These are phyloP conservation scores for Trametopsis cervina DNA, from an alignment of 768 basidiomycete species.

Conservation along the genomic window DNA sequence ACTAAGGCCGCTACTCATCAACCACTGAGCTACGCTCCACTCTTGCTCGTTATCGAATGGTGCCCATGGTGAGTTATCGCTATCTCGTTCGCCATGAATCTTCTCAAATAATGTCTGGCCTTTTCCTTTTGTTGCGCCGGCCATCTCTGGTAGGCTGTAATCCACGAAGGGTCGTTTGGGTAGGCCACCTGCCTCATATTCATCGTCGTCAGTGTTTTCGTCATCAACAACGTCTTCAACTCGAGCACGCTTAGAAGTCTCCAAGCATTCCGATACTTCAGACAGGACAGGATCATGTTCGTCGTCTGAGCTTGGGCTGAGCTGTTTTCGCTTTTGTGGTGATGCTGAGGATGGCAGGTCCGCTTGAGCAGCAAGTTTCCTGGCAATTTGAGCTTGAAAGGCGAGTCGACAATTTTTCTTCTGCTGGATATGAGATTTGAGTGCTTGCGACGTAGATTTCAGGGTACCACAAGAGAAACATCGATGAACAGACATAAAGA, in stretches of 20 bases:
- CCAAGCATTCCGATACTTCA: neutral
- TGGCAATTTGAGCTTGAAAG: neutral
- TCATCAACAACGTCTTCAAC: slow-evolving; percentile 8
- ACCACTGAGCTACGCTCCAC: slow-evolving; percentile 2
- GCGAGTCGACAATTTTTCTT: neutral
- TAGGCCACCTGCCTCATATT: slow-evolving; percentile 1
- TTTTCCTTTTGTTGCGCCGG: neutral
- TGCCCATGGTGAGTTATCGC: too few relatives aligned
- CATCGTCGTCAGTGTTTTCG: neutral
- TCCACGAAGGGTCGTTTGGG: slow-evolving; percentile 1
- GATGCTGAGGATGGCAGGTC: neutral
- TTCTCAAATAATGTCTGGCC: neutral
- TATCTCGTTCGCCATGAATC: too few relatives aligned
- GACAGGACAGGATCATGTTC: neutral
- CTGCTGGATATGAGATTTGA: neutral
- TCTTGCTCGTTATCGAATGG: slow-evolving; percentile 6
- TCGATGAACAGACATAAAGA: too few relatives aligned
- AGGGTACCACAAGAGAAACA: neutral
- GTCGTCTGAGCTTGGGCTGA: neutral
- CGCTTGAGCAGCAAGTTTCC: neutral
- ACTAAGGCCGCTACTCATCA: neutral
- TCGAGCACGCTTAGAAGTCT: slow-evolving; percentile 5
- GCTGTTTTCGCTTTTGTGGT: neutral
- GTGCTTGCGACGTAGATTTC: neutral
- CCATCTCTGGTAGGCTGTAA: neutral